Base-by-base conservation (phyloP, 2,329 filamentous ascomycete genomes). In the Tolypocladium tundrense region DNA sequence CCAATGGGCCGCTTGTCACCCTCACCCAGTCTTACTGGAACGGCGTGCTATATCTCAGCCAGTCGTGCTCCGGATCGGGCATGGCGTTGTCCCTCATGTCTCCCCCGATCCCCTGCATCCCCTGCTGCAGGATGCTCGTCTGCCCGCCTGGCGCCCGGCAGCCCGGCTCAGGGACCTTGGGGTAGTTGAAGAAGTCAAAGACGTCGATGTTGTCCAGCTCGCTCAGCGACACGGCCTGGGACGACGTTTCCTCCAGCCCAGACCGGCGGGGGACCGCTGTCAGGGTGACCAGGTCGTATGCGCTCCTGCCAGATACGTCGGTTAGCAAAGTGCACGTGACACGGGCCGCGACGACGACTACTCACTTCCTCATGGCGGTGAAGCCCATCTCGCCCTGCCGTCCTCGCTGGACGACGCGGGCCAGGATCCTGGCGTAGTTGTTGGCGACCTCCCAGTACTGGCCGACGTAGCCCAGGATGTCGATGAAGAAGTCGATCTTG, bases 151-250 rank as follows among this genome's bases (percentile, higher is more conserved):
- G 54, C 0, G 58, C 57, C 11, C 62, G 58, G 9, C 62, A 53
- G 5, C 54, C 60, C 16, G 65, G 58, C 37, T 67, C 64, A 1
- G 65, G 57, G 1, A 72, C 58, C 21, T 72, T 72, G 14, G 75
- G 75, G 48, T 72, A 74, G 31, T 77, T 75, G 64, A 77, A 77
- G 58, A 77, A 77, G 61, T 76, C 75, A 51, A 77, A 77, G 3
- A 77, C 68, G 33, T 77, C 74, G 24, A 77, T 74, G 51, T 71
- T 73, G 59, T 77, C 75, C 2, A 77, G 66, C 58, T 77, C 75
- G 60, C 66, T 70, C 5, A 73, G 66, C 0, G 74, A 72, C 4
- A 72, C 71, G 2, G 68, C 63, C 48, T 74, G 73, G 0, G 73
- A 72, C 19, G 72, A 72, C 5, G 71, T 74, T 4, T 68, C 69